Evolutionary conservation across 2,329 filamentous ascomycete species (phyloP), one percentile per base, ranked within the genome.

Genomic region (Diaporthe sp.): DNA sequence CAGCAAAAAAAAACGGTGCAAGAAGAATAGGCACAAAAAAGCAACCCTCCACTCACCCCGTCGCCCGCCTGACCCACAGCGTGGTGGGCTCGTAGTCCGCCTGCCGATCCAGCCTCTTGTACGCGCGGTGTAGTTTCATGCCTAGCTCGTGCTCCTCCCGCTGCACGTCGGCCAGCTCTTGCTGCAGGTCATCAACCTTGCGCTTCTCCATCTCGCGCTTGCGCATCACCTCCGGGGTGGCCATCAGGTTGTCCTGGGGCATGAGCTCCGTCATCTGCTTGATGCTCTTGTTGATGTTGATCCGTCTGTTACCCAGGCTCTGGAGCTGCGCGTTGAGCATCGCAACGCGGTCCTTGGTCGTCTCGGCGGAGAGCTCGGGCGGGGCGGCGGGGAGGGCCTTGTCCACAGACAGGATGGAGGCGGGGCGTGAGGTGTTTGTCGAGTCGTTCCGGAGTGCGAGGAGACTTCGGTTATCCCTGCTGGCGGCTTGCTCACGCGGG

Each of bases 1-100:
- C 51, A 71, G 19, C n/a, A 44, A 34, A 51, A 34, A 51, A 62
- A n/a, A 60, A 42, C 10, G 51, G 42, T 51, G 19, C 44, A 60
- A 53, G 7, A 44, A 73, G 51, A 34, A 44, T 42, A 55, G 34
- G 46, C 58, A 44, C 37, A 58, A 60, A 46, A 57, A 60, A 25
- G 28, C 51, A 55, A 34, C 8, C 71, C 71, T 44, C 58, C 71
- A 73, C 71, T 73, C 71, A 73, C 71, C 88, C 90, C 28, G 94
- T 95, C 76, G 95, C 92, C 78, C 95, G 89, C 80, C 93, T 90
- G 68, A 97, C 93, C 95, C 95, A 97, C 13, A 97, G 84, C 42
- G 90, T 90, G 0, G 92, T 93, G 15, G 90, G 91, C 80, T 94
- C 92, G 79, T 88, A 93, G 46, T 88, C 87, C 3, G 88, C 88